Evolutionary conservation across 2,329 filamentous ascomycete species (phyloP), one percentile per base, ranked within the genome.

Genomic region (Fusarium sp.): DNA sequence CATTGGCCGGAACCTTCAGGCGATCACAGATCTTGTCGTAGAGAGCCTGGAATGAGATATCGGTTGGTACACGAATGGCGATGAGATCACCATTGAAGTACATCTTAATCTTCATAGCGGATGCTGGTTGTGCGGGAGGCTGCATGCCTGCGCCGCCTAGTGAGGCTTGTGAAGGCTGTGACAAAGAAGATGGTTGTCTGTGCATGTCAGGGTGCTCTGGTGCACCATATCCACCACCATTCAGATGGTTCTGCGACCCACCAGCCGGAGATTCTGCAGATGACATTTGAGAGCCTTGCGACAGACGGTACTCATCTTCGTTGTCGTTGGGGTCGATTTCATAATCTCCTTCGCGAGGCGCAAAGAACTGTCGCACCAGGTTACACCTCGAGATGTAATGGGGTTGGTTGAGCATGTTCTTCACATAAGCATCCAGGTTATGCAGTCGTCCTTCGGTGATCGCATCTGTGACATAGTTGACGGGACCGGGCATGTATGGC

Each of bases 401-500:
- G 5, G 93, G 93, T 79, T 98, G 91, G 37, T 88, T 87, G 11
- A 99, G 84, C 23, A 99, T 85, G 74, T 96, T 95, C 81, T 97
- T 97, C 73, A 99, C 93, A 76, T 99, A 99, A 53, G 95, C 93
- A 76, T 99, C 94, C 41, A 99, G 84, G 77, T 97, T 98, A 78
- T 96, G 93, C 62, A 96, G 89, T 71, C 96, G 90, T 28, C 94
- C 94, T 77, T 98, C 94, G 19, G 94, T 97, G 75, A 99, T 98
- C 37, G 93, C 93, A 77, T 98, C 95, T n/a, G 95, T 99, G 58
- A 98, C 95, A 80, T 97, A 97, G 70, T 94, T 97, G 66, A 99
- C 95, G 5, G 96, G 96, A 8, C 96, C 96, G 12, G 96, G 96
- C 96, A 99, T 99, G 79, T 97, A 98, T 3, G 96, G 96, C 14